Base-by-base conservation (phyloP, 768 basidiomycete species). In the Mycena haematopus region DNA sequence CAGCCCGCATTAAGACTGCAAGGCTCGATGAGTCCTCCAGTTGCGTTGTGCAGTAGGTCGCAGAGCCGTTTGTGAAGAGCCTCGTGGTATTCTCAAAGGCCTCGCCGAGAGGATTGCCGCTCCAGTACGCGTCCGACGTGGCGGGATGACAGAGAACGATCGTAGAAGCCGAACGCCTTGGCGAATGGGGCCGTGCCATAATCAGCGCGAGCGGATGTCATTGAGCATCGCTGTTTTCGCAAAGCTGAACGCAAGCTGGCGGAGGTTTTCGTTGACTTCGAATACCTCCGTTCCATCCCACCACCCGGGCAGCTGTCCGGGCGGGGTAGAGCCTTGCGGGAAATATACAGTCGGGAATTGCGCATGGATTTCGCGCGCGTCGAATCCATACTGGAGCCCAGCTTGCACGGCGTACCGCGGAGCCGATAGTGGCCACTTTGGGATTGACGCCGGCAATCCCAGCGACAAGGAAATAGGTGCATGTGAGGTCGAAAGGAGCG, bases 231-330 rank as follows among this genome's bases (percentile, higher is more conserved):
- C 75, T 10, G 58, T 69, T 55, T 63, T 60, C 2, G 76, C 75
- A 58, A 73, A 65, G 27, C 52, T 65, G 40, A 76, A 53, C 0
- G 72, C 78, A 6, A 68, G 58, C 31, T 75, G 68, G 11, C 77
- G 72, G 11, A 82, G 71, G 54, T 73, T 74, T 31, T 78, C 78
- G 69, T 80, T 82, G 61, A 82, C 68, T 70, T 80, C 77, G 69
- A 76, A 80, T n/a, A 80, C 76, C 71, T 80, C 79, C 22, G 78
- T 80, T n/a, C 80, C 79, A 66, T 81, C 79, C 25, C 77, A 65
- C 29, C 56, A 49, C 14, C 62, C 60, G 13, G 73, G 75, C 25
- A 62, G 68, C 44, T 70, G 52, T 9, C 68, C 72, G 2, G 77
- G 76, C 8, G 58, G 65, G 25, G 46, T 65, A 24, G 74, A 67